Base-by-base conservation (phyloP, 2,329 filamentous ascomycete genomes). In the Arthrobotrys entomopaga region DNA sequence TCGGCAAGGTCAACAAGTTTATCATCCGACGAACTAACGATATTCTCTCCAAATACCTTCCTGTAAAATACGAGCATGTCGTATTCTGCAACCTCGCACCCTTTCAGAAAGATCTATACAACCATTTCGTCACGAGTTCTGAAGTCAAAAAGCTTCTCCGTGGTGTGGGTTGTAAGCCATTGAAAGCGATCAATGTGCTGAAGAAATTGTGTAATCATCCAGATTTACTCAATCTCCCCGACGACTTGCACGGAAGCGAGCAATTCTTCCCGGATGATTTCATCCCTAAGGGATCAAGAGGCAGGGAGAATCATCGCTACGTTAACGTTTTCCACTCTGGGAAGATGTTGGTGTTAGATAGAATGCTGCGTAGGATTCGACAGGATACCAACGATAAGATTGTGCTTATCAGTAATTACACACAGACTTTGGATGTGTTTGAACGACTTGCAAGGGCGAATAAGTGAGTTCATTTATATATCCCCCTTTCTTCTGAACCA, bases 181-280 rank as follows among this genome's bases (percentile, higher is more conserved):
- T 99, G 54, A 98, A 98, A 81, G 95, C 95, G 6, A 99, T 99
- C 81, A 93, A 92, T 52, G 89, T 99, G 78, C 86, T 99, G 79
- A 99, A 99, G 83, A 99, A 99, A 81, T 89, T 99, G 13, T 99
- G 96, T 84, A 99, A 99, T 78, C 95, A 99, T 79, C 95, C 95
- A 0, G 95, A 99, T 80, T 86, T 99, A 2, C 87, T 99, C 38
- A 91, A 93, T 75, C 85, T 98, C 1, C 84, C 90, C 0, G 87
- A 88, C 0, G 95, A 99, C 80, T 84, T 99, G 29, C 93, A 94
- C 0, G 95, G 95, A 3, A 93, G 90, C 70, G 93, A 99, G 79
- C 81, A 88, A 26, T 87, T 87, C 78, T 95, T 89, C 79, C 95
- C 95, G 0, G 89, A 91, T 1, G 94, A 96, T 79, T 99, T 92